Evolutionary conservation across 2,329 filamentous ascomycete species (phyloP).

Genomic region (Colletotrichum acutatum): DNA sequence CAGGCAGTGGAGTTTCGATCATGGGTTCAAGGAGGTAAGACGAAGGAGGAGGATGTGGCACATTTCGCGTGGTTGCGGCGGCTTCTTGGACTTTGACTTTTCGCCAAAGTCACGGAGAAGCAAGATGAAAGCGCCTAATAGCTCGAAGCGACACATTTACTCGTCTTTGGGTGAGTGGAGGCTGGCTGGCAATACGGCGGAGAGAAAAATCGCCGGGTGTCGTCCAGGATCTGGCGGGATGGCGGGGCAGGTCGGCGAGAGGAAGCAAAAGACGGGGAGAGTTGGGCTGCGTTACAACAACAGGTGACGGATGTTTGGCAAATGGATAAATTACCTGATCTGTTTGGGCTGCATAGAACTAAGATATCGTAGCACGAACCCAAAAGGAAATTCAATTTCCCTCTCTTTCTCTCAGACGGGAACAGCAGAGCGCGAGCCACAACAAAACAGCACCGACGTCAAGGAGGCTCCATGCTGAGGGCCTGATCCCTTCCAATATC

Average conservation of each 20-base stretch:
- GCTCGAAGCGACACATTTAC: slow-evolving; percentile 65
- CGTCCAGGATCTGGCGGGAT: background rate
- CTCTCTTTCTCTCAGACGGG: background rate
- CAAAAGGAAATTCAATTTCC: background rate
- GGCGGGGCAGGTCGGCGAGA: background rate
- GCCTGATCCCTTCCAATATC: slow-evolving; percentile 19
- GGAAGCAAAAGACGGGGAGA: background rate
- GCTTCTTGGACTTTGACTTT: slow-evolving; percentile 49
- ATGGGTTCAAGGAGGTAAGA: slow-evolving; percentile 18
- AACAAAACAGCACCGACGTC: slow-evolving; percentile 13
- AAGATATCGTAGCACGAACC: background rate
- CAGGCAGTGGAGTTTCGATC: background rate
- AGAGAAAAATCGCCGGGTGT: background rate
- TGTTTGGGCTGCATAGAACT: background rate
- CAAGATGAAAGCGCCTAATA: slow-evolving; percentile 61
- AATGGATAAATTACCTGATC: slow-evolving; percentile 10
- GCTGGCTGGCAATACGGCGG: background rate
- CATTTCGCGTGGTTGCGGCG: slow-evolving; percentile 25
- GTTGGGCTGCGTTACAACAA: background rate
- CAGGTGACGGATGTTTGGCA: background rate
- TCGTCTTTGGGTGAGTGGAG: background rate
- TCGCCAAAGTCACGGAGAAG: slow-evolving; percentile 56
- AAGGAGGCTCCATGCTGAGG: slow-evolving; percentile 33
- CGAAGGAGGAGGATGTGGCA: slow-evolving; percentile 2
- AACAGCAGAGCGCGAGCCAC: slow-evolving; percentile 25